Evolutionary conservation across 441 rosid genomes (phyloP), one percentile per base, ranked within the genome.

Genomic region (Mallotus repandus): DNA sequence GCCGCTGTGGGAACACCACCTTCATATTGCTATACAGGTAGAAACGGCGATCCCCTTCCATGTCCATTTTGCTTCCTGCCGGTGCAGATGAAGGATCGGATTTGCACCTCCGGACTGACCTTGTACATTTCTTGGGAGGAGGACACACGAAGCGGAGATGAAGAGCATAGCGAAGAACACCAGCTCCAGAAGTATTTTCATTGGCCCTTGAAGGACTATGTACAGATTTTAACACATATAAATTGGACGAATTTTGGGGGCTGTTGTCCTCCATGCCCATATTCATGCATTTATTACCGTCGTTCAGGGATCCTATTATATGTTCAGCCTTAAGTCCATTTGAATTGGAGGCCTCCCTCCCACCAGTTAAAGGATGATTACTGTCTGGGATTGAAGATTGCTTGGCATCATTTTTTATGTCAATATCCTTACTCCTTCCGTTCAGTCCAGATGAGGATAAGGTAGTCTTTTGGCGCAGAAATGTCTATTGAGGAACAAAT

Each of bases 1-100:
- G 91, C 35, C 91, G 89, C 55, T 86, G 91, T 7, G 89, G 91
- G 77, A 88, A 88, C 55, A 88, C 87, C 52, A 84, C 89, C 78
- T 79, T 84, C 86, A 86, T 86, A 74, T 88, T 84, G 65, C 74
- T 75, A 68, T 74, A 86, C 82, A 88, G 75, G 82, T 84, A 86
- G 76, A 86, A 86, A 65, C 82, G 82, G 18, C 82, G 78, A 55
- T 78, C 79, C 41, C 56, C 68, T 64, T 79, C 77, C 49, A 16
- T 41, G 41, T 74, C 70, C 78, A 69, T 66, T 35, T 63, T 66
- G 76, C 70, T 72, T 74, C 55, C 79, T 54, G 60, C 70, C 48
- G 83, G 84, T 60, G 75, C 78, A 50, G 82, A 78, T 65, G 65
- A 78, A 53, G 83, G 79, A 74, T 86, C 81, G 15, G 91, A 86